Conservation (phyloP, 1,284 basidiomycete species). For the Uromyces viciae-fabae region DNA sequence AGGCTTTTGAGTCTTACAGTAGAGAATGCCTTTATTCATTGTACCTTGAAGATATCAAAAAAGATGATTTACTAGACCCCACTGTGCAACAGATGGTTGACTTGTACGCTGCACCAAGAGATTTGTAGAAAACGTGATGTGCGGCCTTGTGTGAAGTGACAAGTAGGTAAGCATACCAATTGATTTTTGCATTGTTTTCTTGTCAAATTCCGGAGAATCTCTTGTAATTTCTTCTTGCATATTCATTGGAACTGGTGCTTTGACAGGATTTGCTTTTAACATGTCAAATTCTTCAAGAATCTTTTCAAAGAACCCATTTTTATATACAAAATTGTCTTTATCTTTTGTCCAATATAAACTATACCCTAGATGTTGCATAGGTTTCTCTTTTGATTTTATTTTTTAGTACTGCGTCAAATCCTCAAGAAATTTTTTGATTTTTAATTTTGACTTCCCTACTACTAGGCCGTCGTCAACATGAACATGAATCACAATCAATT, state of each 20-base stretch:
- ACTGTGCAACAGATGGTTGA: neutral
- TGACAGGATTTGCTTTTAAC: neutral
- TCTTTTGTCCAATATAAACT: too few relatives aligned
- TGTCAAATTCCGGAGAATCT: neutral
- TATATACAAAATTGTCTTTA: too few relatives aligned
- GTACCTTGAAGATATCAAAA: neutral
- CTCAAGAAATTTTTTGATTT: too few relatives aligned
- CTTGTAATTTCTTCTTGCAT: neutral
- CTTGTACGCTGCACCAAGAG: neutral
- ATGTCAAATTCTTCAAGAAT: neutral
- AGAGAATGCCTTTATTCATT: neutral
- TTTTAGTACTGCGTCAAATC: too few relatives aligned
- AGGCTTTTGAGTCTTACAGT: neutral
- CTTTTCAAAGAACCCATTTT: too few relatives aligned
- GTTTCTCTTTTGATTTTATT: too few relatives aligned
- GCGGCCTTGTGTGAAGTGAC: neutral
- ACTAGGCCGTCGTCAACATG: too few relatives aligned
- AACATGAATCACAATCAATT: too few relatives aligned
- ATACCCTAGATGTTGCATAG: too few relatives aligned
- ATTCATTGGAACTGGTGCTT: neutral
- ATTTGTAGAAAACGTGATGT: constrained; percentile 5
- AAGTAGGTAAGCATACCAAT: constrained; percentile 16
- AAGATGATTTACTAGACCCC: neutral
- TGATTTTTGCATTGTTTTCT: neutral
- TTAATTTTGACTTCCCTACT: too few relatives aligned